phyloP scores from a whole-genome alignment of 495 filamentous ascomycete species.

The Penicillium verhagenii region DNA sequence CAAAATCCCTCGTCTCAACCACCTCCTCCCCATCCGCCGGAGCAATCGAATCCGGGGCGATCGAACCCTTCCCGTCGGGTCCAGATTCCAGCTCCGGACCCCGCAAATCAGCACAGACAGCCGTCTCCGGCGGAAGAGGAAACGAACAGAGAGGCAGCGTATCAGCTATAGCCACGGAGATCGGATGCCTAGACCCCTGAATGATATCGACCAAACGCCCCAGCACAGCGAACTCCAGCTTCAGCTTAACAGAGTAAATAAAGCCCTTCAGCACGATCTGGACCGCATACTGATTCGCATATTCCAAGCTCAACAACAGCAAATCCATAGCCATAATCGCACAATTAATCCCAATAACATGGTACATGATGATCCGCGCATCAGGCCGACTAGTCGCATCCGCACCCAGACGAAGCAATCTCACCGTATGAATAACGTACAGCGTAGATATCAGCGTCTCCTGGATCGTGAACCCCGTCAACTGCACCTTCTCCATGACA shows the following conservation, averaged over 20 bases:
- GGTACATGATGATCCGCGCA: conserved; percentile 48
- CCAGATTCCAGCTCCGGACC: conserved; percentile 13
- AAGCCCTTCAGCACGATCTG: conserved; percentile 57
- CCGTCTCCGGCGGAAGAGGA: conserved; percentile 8
- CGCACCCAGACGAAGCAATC: conserved; percentile 48
- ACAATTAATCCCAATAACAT: conserved; percentile 56
- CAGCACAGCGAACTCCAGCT: conserved; percentile 61
- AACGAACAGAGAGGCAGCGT: conserved; percentile 28
- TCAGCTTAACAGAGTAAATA: conserved; percentile 64
- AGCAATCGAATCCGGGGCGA: conserved; percentile 5
- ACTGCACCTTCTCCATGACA: conserved; percentile 56
- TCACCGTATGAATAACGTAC: conserved; percentile 56
- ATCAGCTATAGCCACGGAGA: conserved; percentile 27
- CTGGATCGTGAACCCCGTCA: conserved; percentile 57
- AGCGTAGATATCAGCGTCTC: conserved; percentile 57
- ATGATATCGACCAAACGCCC: conserved; percentile 49
- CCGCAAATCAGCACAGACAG: conserved; percentile 3
- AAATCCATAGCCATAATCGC: conserved; percentile 53
- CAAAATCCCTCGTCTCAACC: conserved; percentile 17
- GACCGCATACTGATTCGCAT: conserved; percentile 50
- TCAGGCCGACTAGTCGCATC: conserved; percentile 25
- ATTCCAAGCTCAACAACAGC: conserved; percentile 48
- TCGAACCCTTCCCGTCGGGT: not conserved
- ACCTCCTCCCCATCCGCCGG: conserved; percentile 3
- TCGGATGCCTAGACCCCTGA: conserved; percentile 30